A percentile compares a stretch with the other conserved stretches of the same genome.
phyloP scores from a whole-genome alignment of 495 filamentous ascomycete genomes.

The Aspergillus conjunctus region DNA sequence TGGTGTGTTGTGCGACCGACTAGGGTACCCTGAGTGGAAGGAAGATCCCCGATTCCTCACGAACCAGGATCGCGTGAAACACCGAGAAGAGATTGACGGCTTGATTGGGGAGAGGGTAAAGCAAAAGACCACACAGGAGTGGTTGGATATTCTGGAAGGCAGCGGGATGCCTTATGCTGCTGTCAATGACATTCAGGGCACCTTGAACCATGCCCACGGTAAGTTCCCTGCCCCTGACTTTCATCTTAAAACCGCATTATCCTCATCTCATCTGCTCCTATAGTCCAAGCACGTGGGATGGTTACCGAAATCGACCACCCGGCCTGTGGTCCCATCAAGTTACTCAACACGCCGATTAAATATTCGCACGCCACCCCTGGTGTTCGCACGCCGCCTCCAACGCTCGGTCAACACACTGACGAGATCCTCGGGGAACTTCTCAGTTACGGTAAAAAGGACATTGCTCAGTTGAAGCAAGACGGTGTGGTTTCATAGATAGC shows the following conservation, averaged over 20 bases:
- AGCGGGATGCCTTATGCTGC: slow-evolving; percentile 94
- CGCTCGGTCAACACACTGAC: slow-evolving; percentile 88
- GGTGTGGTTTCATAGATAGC: slow-evolving; percentile 66
- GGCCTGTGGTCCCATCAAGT: slow-evolving; percentile 78
- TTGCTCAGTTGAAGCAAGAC: slow-evolving; percentile 62
- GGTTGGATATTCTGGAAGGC: slow-evolving; percentile 84
- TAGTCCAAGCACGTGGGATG: slow-evolving; percentile 83
- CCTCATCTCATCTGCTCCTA: slow-evolving; percentile 15
- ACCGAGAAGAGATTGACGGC: slow-evolving; percentile 73
- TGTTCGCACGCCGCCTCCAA: slow-evolving; percentile 80
- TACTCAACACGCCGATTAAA: slow-evolving; percentile 96
- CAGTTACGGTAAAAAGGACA: slow-evolving; percentile 61
- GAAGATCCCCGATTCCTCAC: slow-evolving; percentile 71
- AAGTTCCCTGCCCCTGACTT: slow-evolving; percentile 21
- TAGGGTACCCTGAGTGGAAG: slow-evolving; percentile 80
- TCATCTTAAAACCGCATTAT: neutral
- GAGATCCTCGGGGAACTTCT: slow-evolving; percentile 74
- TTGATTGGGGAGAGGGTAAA: slow-evolving; percentile 74
- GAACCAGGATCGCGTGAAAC: slow-evolving; percentile 79
- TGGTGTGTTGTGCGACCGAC: slow-evolving; percentile 76
- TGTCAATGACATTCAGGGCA: slow-evolving; percentile 85
- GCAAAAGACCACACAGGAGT: slow-evolving; percentile 83
- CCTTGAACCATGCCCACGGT: slow-evolving; percentile 83
- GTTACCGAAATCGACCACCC: slow-evolving; percentile 83
- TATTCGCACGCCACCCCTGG: slow-evolving; percentile 80